phyloP scores from a whole-genome alignment of 305 asterid genomes.

The Solanum hybrid region DNA sequence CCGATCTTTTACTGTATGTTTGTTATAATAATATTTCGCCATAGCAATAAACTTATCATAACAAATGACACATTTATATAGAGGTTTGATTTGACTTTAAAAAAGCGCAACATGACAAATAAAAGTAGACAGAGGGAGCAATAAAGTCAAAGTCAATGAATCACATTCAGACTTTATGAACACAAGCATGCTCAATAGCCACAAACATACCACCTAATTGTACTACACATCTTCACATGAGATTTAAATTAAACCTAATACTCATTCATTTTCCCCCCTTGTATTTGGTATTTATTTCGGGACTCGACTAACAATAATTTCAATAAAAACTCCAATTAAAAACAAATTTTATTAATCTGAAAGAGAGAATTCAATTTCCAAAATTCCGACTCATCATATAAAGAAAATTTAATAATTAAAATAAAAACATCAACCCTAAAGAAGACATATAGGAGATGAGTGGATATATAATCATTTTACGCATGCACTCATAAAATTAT shows the following conservation, averaged over 20 bases:
- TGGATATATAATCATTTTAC: not conserved
- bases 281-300: not conserved
- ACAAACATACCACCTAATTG: not conserved
- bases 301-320: not conserved
- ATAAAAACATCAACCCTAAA: not conserved
- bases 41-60: not conserved
- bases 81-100: not conserved
- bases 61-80: no score
- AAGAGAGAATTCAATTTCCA: not conserved
- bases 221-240: not conserved
- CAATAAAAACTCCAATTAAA: no score
- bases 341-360: no score
- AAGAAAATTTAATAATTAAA: no score
- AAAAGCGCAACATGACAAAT: no score
- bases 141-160: not conserved
- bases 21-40: not conserved
- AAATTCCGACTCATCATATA: not conserved
- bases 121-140: fast-evolving
- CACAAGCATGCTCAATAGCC: not conserved
- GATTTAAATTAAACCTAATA: not conserved
- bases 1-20: not conserved
- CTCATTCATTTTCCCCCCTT: not conserved
- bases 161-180: not conserved
- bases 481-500: not conserved
- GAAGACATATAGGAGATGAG: not conserved